A percentile compares a stretch with the other conserved stretches of the same genome.
Conservation (phyloP, 805 yeast genomes). For the Wickerhamomyces ciferrii region DNA sequence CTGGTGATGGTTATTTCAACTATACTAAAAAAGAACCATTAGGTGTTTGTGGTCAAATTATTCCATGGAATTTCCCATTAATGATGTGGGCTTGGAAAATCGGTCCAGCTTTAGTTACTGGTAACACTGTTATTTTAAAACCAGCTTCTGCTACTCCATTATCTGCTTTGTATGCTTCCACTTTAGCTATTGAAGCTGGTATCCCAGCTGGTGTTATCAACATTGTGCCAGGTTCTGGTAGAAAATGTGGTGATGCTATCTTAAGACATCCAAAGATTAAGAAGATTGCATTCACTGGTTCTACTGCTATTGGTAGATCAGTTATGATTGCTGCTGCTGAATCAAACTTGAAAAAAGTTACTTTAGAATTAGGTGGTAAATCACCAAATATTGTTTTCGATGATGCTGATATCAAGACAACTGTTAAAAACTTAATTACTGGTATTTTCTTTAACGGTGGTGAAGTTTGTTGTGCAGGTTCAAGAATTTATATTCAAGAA, state of each 20-base stretch:
- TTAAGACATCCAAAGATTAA: conserved; percentile 52
- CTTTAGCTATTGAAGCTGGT: conserved; percentile 51
- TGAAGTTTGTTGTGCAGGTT: conserved; percentile 69
- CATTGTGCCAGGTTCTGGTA: conserved; percentile 59
- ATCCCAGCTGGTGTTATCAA: conserved; percentile 62
- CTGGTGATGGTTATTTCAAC: conserved; percentile 45
- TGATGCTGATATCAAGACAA: conserved; percentile 49
- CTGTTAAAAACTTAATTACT: conserved; percentile 40
- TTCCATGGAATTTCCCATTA: conserved; percentile 72
- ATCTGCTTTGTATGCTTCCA: conserved; percentile 53
- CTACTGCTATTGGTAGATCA: conserved; percentile 56
- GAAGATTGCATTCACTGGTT: conserved; percentile 67
- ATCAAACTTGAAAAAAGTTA: conserved; percentile 58
- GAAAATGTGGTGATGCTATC: conserved; percentile 53
- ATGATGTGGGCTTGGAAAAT: conserved; percentile 66
- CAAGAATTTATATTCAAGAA: conserved; percentile 59
- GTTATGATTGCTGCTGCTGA: conserved; percentile 58
- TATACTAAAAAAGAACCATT: conserved; percentile 59
- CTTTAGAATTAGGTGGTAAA: conserved; percentile 67
- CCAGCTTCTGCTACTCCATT: conserved; percentile 65
- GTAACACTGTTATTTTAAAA: conserved; percentile 58
- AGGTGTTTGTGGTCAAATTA: conserved; percentile 68
- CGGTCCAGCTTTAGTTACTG: conserved; percentile 65
- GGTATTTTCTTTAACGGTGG: conserved; percentile 69
- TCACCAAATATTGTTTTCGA: conserved; percentile 61